These are phyloP conservation scores for Alternaria arborescens DNA, from an alignment of 2,329 filamentous ascomycete species.

Conservation along the genomic window DNA sequence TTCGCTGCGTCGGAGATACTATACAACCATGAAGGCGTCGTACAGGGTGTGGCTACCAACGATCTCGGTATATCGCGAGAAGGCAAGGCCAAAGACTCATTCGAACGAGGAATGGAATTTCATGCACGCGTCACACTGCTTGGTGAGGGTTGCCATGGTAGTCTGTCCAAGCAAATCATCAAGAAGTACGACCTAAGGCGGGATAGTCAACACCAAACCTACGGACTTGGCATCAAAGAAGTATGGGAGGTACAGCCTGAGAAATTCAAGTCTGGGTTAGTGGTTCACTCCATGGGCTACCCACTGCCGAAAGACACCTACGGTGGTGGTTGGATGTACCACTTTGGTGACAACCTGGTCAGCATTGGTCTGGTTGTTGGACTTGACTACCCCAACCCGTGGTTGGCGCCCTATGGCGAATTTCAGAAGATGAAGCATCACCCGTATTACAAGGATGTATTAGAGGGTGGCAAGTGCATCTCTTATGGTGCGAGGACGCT, in stretches of 20 bases:
- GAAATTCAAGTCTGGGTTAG: conserved; percentile 86
- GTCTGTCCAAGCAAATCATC: conserved; percentile 91
- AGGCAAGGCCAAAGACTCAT: conserved; percentile 86
- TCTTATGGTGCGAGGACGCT: conserved; percentile 93
- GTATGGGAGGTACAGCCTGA: conserved; percentile 95
- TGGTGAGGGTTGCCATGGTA: conserved; percentile 94
- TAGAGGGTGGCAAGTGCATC: conserved; percentile 98
- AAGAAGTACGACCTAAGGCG: conserved; percentile 91
- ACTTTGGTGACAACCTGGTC: conserved; percentile 97
- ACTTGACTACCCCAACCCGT: conserved; percentile 95
- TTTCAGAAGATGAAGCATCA: conserved; percentile 99
- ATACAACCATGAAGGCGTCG: conserved; percentile 84
- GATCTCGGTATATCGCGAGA: conserved; percentile 85
- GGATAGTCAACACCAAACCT: conserved; percentile 93
- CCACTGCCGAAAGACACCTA: conserved; percentile 89
- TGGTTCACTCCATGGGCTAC: conserved; percentile 92
- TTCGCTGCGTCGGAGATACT: conserved; percentile 94
- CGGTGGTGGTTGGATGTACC: conserved; percentile 99
- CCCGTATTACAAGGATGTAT: conserved; percentile 82
- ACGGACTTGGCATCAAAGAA: conserved; percentile 93
- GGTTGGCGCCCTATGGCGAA: conserved; percentile 92
- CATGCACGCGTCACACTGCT: conserved; percentile 91
- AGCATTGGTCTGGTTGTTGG: conserved; percentile 90
- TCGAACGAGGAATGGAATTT: conserved; percentile 98
- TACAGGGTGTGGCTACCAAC: conserved; percentile 94